These are phyloP conservation scores for Panicum virgatum DNA, from an alignment of 202 grass and related monocot genomes.

Conservation along the genomic window DNA sequence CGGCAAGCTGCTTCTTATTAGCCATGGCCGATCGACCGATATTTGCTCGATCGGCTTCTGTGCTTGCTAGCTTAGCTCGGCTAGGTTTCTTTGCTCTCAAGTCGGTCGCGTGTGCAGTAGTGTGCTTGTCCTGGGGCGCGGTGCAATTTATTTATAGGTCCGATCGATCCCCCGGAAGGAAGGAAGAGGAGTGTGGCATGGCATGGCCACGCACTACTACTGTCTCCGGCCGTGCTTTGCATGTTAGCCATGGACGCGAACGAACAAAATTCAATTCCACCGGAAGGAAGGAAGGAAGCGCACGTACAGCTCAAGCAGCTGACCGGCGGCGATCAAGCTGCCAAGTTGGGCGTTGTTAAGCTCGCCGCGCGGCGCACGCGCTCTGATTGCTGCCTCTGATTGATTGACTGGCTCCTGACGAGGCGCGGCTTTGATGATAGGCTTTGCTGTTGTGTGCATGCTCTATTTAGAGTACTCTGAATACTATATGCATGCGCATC, in stretches of 20 bases:
- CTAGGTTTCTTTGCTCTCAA: background rate
- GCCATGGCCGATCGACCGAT: background rate
- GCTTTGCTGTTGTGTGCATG: too few relatives aligned
- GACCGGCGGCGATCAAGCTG: background rate
- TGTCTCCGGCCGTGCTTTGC: background rate
- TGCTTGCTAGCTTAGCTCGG: background rate
- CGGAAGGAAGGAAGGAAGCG: background rate
- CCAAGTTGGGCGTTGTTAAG: background rate
- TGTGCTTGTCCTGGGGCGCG: background rate
- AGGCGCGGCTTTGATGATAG: too few relatives aligned
- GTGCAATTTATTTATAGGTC: constrained; percentile 22
- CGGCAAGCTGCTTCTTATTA: background rate
- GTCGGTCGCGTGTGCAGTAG: background rate
- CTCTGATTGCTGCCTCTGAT: background rate
- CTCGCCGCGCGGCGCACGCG: background rate
- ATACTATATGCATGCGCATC: too few relatives aligned
- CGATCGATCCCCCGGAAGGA: too few relatives aligned
- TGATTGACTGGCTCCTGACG: too few relatives aligned
- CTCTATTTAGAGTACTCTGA: too few relatives aligned
- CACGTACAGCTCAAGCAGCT: background rate
- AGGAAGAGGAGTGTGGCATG: background rate
- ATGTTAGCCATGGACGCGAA: background rate
- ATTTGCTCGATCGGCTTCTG: background rate
- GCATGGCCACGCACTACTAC: background rate
- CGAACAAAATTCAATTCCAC: too few relatives aligned